Evolutionary conservation across 441 rosid genomes (phyloP).

Genomic region (Flueggea neowawraea): DNA sequence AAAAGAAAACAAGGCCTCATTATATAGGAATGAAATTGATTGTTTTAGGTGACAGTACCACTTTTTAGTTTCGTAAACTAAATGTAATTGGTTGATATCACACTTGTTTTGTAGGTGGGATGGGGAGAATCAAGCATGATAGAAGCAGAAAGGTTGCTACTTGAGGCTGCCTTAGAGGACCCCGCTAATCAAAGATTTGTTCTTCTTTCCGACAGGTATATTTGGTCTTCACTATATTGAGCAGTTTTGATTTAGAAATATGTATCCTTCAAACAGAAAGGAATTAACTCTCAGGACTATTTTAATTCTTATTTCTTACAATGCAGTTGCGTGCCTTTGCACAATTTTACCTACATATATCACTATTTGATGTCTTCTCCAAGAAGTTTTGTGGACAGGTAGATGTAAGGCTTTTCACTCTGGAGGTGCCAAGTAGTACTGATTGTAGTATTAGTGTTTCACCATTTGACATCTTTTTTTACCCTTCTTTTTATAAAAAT

Average conservation of each 20-base stretch:
- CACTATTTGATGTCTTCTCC: constrained; percentile 75
- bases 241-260: not conserved
- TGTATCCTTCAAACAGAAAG: not conserved
- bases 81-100: too few species aligned
- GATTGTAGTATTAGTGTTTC: constrained; percentile 6
- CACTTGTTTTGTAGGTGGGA: constrained; percentile 40
- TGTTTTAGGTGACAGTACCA: too few species aligned
- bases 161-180: constrained; percentile 72
- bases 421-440: constrained; percentile 36
- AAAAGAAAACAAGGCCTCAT: too few species aligned
- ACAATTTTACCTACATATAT: constrained; percentile 84
- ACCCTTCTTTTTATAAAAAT: not conserved
- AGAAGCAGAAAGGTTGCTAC: constrained; percentile 80
- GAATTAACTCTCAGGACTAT: too few species aligned
- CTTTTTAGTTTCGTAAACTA: too few species aligned
- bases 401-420: constrained; percentile 37
- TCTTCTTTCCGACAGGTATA: constrained; percentile 90
- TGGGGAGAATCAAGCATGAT: constrained; percentile 98
- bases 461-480: constrained; percentile 1
- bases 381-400: constrained; percentile 95
- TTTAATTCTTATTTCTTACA: constrained; percentile 6
- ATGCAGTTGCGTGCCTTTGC: constrained; percentile 88
- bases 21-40: too few species aligned
- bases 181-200: constrained; percentile 86
- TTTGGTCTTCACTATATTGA: not conserved